phyloP scores from a whole-genome alignment of 2,329 filamentous ascomycete genomes.

The Fusarium sp. region DNA sequence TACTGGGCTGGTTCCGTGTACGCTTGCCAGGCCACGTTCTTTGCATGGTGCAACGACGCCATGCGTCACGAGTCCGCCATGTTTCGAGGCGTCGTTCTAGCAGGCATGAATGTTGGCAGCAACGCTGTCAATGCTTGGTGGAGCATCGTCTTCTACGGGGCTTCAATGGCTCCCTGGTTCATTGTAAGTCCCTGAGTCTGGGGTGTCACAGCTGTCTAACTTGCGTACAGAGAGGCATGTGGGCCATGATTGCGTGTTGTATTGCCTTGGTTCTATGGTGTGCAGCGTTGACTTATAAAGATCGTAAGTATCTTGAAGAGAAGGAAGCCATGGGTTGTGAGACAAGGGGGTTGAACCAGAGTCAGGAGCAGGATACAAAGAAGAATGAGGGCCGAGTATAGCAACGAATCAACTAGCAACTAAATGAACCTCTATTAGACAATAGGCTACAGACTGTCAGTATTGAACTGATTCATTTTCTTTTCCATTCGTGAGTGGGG shows the following conservation, averaged over 20 bases:
- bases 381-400: not conserved
- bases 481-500: not conserved
- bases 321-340: slow-evolving; percentile 2
- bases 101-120: slow-evolving; percentile 77
- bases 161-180: slow-evolving; percentile 74
- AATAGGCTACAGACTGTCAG: not conserved
- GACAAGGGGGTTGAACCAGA: slow-evolving; percentile 17
- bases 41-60: slow-evolving; percentile 80
- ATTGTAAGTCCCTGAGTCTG: slow-evolving; percentile 56
- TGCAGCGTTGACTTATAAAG: slow-evolving; percentile 58
- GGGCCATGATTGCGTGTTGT: slow-evolving; percentile 75
- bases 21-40: slow-evolving; percentile 79
- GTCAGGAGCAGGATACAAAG: slow-evolving; percentile 1
- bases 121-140: slow-evolving; percentile 80
- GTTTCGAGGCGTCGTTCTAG: slow-evolving; percentile 74
- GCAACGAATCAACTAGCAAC: not conserved
- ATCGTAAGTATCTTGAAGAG: slow-evolving; percentile 11
- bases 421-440: not conserved
- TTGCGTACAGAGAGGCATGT: slow-evolving; percentile 67
- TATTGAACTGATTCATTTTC: not conserved
- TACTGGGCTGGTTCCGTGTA: slow-evolving; percentile 79
- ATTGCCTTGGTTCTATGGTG: slow-evolving; percentile 72
- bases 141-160: slow-evolving; percentile 77
- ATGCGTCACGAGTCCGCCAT: slow-evolving; percentile 73
- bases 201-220: not conserved